Evolutionary conservation across 1,284 basidiomycete genomes (phyloP), one percentile per base, ranked within the genome.

Genomic region (Tetrapyrgos nigripes): DNA sequence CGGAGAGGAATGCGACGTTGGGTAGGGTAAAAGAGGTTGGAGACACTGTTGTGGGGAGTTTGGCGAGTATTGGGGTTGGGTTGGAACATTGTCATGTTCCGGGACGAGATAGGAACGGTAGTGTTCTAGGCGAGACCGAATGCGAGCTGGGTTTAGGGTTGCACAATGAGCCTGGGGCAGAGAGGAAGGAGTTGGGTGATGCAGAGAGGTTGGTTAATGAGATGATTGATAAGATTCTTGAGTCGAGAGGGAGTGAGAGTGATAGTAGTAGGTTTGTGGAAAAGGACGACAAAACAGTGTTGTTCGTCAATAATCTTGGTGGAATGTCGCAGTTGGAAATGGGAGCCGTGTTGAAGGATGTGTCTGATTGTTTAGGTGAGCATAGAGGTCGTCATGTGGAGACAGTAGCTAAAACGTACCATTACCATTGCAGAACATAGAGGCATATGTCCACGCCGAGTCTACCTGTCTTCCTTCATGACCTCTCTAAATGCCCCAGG

Each of bases 11-110:
- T 3, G 78, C 70, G 0, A 63, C 69, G 3, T 66, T 89, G 14
- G 76, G 77, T 35, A 72, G 76, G 3, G 75, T 86, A 4, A 83
- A 86, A 64, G 66, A 69, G 1, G 64, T 88, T 1, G 87, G 80
- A 3, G 75, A 79, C 59, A 74, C 76, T 0, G 68, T 82, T 2
- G 79, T 80, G 11, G 70, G 64, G 27, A 79, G 80, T 64, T 67
- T 84, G 21, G 77, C 77, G 14, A 83, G 83, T 56, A 71, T 86
- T 10, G 84, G 83, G 8, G 79, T 82, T 28, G 82, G 81, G 33
- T 69, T 86, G 33, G 83, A 79, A 47, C 84, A 85, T 67, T 85
- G 84, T 64, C 83, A 86, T 65, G 79, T 85, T 45, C 84, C 83
- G 13, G 83, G 84, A 17, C 70, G 80, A n/a, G 35, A 33, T 9